These are phyloP conservation scores for Solanum sitiens DNA, from an alignment of 257 asterid genomes.

Conservation along the genomic window DNA sequence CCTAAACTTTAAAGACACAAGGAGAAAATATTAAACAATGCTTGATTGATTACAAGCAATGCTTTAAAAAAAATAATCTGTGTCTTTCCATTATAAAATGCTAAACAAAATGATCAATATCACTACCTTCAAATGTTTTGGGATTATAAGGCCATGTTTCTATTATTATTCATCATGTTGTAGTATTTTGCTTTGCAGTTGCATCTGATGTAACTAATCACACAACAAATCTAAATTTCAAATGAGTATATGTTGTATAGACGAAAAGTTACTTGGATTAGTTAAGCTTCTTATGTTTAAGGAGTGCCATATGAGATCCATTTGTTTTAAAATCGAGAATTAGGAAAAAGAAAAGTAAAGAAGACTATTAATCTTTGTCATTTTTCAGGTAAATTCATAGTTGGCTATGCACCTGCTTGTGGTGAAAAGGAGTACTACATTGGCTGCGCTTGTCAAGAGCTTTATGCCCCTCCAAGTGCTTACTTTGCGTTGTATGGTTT, in stretches of 20 bases:
- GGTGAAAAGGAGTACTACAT: conserved; percentile 93
- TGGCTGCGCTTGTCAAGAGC: conserved; percentile 86
- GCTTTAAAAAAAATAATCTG: neutral
- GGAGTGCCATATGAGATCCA: neutral
- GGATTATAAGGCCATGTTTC: neutral
- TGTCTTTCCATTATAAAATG: neutral
- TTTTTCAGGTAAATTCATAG: conserved; percentile 67
- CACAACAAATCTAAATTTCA: neutral
- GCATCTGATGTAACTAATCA: neutral
- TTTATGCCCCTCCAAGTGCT: conserved; percentile 96
- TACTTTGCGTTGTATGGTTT: conserved; percentile 85
- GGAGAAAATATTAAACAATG: neutral
- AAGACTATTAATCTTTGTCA: neutral
- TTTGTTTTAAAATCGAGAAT: neutral
- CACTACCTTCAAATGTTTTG: neutral
- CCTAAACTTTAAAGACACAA: neutral
- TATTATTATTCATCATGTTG: neutral
- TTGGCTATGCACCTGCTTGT: conserved; percentile 73
- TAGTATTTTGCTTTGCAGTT: neutral
- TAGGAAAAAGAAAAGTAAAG: neutral
- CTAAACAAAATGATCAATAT: neutral
- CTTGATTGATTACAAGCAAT: neutral
- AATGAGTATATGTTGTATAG: neutral
- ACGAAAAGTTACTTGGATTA: neutral
- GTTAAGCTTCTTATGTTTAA: neutral